Percentiles rank a stretch among this genome's conserved stretches.
Evolutionary conservation across 768 basidiomycete species (phyloP).

Genomic region (Tephrocybe sp.): DNA sequence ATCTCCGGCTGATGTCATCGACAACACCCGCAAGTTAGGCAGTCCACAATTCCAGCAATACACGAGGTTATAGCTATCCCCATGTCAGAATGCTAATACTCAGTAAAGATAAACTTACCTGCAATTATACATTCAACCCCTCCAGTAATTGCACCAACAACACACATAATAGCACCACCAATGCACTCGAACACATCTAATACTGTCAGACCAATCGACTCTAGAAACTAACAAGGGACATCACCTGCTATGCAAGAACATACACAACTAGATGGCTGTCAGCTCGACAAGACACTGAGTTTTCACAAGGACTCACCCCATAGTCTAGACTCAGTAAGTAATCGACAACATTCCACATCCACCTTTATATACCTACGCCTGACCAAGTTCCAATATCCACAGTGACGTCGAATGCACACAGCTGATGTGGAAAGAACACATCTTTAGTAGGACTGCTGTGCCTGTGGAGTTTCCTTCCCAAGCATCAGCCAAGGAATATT

Average conservation of each 20-base stretch:
- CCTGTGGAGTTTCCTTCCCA: no score
- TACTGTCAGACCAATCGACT: not conserved
- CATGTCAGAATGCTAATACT: not conserved
- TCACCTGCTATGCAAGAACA: slow-evolving; percentile 32
- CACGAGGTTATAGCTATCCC: slow-evolving; percentile 41
- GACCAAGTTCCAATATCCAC: not conserved
- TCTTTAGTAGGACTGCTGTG: no score
- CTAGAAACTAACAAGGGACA: not conserved
- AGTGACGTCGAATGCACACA: not conserved
- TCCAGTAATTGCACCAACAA: slow-evolving; percentile 36
- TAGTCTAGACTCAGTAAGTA: no score
- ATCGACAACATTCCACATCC: no score
- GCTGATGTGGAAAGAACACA: no score
- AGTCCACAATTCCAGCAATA: slow-evolving; percentile 37
- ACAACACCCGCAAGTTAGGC: slow-evolving; percentile 45
- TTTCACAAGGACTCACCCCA: not conserved
- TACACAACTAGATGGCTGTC: slow-evolving; percentile 1
- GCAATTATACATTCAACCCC: slow-evolving; percentile 46
- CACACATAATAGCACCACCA: slow-evolving; percentile 36
- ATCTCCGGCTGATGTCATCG: slow-evolving; percentile 20
- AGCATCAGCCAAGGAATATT: no score
- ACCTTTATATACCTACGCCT: not conserved
- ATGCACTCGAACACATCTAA: slow-evolving; percentile 41
- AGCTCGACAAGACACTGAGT: no score
- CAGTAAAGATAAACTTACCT: slow-evolving; percentile 25